phyloP scores from a whole-genome alignment of 148 eudicot genomes.

The Fagopyrum tataricum region DNA sequence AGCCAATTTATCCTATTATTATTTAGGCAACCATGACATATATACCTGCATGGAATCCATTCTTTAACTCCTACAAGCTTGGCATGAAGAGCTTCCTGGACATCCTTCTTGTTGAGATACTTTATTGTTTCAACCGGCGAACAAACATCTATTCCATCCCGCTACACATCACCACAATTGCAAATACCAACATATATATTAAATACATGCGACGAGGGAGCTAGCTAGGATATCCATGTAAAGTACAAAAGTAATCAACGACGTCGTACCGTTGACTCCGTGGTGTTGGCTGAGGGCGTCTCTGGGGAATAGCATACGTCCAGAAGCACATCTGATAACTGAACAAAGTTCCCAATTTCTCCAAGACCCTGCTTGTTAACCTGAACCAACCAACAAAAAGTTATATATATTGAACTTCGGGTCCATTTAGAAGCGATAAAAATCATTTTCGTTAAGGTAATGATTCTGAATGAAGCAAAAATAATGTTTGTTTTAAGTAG shows the following conservation, averaged over 20 bases:
- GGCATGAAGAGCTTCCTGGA: slow-evolving; percentile 60
- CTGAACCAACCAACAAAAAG: too few relatives aligned
- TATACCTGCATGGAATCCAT: slow-evolving; percentile 29
- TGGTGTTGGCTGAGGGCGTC: background rate
- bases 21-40: too few relatives aligned
- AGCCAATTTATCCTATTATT: too few relatives aligned
- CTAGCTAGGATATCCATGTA: too few relatives aligned
- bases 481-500: too few relatives aligned
- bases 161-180: background rate
- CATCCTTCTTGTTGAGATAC: slow-evolving; percentile 61
- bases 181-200: background rate
- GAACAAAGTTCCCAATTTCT: slow-evolving; percentile 38
- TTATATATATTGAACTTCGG: too few relatives aligned
- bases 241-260: background rate
- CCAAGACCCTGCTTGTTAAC: slow-evolving; percentile 6
- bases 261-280: background rate
- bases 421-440: too few relatives aligned
- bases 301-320: slow-evolving; percentile 36
- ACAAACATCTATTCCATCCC: slow-evolving; percentile 29
- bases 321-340: slow-evolving; percentile 44
- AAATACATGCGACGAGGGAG: background rate
- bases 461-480: too few relatives aligned
- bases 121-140: slow-evolving; percentile 33
- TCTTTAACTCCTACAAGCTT: slow-evolving; percentile 39
- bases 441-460: too few relatives aligned